Evolutionary conservation across 257 asterid species (phyloP).

Genomic region (Solanum piurae): DNA sequence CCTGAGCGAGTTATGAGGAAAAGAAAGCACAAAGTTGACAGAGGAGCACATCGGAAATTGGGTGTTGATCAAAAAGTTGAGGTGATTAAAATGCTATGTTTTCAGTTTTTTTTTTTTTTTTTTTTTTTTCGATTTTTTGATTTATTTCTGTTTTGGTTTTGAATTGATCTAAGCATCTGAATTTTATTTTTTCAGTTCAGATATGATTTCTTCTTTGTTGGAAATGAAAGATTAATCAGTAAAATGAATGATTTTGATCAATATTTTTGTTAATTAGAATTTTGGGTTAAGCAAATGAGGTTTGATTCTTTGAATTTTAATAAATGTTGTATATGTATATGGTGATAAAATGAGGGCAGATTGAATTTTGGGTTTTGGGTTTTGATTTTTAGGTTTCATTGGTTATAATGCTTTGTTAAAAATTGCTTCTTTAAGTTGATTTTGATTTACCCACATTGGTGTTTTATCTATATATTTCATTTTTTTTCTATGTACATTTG

Average conservation of each 20-base stretch:
- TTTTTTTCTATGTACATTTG: neutral
- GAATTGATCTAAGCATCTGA: neutral
- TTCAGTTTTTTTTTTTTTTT: neutral
- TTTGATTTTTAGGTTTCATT: neutral
- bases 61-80: constrained; percentile 22
- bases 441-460: constrained; percentile 9
- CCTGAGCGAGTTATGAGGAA: neutral
- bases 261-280: neutral
- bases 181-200: neutral
- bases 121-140: neutral
- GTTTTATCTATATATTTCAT: neutral
- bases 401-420: neutral
- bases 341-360: neutral
- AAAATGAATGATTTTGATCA: neutral
- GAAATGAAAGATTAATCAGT: neutral
- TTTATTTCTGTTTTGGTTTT: neutral
- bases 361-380: neutral
- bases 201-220: neutral
- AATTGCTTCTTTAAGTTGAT: neutral
- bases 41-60: neutral
- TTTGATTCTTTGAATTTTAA: neutral
- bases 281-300: neutral
- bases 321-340: neutral
- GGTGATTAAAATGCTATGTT: constrained; percentile 10
- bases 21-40: neutral